Base-by-base conservation (phyloP, 495 filamentous ascomycete species). In the Pseudomonodictys pantanalensis region DNA sequence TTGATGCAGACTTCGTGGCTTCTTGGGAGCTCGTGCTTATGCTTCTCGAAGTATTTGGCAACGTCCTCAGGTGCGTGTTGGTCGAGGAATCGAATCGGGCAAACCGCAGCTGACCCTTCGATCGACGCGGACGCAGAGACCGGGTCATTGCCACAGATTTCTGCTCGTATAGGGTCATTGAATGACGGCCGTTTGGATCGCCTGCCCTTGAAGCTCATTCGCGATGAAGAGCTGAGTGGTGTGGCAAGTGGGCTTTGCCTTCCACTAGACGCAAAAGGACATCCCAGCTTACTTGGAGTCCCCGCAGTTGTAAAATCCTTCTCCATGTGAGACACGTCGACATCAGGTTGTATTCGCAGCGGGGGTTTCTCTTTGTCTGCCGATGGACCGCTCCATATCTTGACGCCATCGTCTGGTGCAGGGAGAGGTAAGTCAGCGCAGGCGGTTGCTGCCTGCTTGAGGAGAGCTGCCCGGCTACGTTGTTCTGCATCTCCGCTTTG, bases 31-130 rank as follows among this genome's bases (percentile, higher is more conserved):
- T 95, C 88, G 66, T 96, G 91, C 70, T 95, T 96, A 75, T 96
- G 91, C 22, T 82, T 86, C 70, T 95, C 88, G 52, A 96, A 86
- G 67, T 95, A 96, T 58, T 84, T 78, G 15, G 91, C 91, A 45
- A 96, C 84, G 71, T 96, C 91, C 76, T 95, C 89, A 1, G 91
- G 90, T 1, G 89, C 89, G 69, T 95, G 90, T 70, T 95, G 85
- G 67, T 95, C 85, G 60, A 96, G 74, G 69, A 86, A 95, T 30
- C 91, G 86, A 60, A 96, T 96, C 1, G 91, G 91, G 72, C 91
- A 96, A 22, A 73, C 69, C 12, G 67, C 69, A 10, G 58, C 59
- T 6, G 71, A 69, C 4, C 56, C 52, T 18, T 63, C 57, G 41
- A 55, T 74, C 11, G 77, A 73, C 17, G 51, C 78, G n/a, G 78